Conservation (phyloP, 495 filamentous ascomycete species). For the Chaetomium tenue region DNA sequence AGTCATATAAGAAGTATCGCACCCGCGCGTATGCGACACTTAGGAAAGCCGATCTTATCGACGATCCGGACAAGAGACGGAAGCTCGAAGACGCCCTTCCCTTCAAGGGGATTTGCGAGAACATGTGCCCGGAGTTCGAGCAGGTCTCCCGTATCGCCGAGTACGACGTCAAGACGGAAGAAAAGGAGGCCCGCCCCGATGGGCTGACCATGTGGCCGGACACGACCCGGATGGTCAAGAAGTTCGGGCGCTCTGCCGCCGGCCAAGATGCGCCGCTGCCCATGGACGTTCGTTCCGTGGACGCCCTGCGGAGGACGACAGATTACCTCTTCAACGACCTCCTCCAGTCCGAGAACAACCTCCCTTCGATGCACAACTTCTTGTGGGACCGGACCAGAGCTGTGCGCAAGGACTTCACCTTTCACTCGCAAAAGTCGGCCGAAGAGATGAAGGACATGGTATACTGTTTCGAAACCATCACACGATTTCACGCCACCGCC, state of each 20-base stretch:
- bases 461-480: conserved; percentile 83
- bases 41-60: conserved; percentile 72
- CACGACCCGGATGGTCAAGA: conserved; percentile 64
- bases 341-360: conserved; percentile 58
- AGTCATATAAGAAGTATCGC: conserved; percentile 61
- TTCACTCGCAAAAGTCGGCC: conserved; percentile 64
- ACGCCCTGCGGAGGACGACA: conserved; percentile 68
- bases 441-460: conserved; percentile 67
- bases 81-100: conserved; percentile 79
- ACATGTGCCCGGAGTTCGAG: conserved; percentile 95
- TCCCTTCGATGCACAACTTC: conserved; percentile 75
- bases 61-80: conserved; percentile 83
- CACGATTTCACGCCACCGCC: conserved; percentile 85
- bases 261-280: conserved; percentile 89
- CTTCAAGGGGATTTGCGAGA: conserved; percentile 82
- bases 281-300: conserved; percentile 83
- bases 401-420: conserved; percentile 90
- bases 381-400: conserved; percentile 92
- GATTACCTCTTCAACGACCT: conserved; percentile 82
- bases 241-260: conserved; percentile 84
- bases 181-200: conserved; percentile 44
- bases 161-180: conserved; percentile 53
- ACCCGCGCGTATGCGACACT: conserved; percentile 64
- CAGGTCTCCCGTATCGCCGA: conserved; percentile 72
- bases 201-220: conserved; percentile 40